Conservation (phyloP, 768 basidiomycete species). For the Termitomyces sp. region DNA sequence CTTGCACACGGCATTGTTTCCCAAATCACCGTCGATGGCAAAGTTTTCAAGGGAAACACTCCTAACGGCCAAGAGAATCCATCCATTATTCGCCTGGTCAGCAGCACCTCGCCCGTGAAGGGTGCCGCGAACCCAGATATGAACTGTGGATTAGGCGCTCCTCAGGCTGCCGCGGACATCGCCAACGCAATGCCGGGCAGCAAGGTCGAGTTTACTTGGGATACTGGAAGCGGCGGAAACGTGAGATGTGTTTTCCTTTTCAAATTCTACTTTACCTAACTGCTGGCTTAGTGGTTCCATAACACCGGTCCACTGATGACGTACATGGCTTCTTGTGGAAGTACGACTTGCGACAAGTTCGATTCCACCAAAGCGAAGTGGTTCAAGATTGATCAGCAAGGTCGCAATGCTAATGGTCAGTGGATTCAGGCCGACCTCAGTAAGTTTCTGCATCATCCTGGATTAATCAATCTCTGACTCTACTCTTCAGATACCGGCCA, state of each 20-base stretch:
- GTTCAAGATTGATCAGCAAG: constrained; percentile 67
- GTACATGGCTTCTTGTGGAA: constrained; percentile 64
- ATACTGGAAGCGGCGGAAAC: constrained; percentile 3
- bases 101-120: constrained; percentile 35
- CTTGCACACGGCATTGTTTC: constrained; percentile 41
- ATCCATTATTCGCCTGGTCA: constrained; percentile 37
- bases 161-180: constrained; percentile 37
- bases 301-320: constrained; percentile 67
- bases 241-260: constrained; percentile 20
- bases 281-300: constrained; percentile 35
- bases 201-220: constrained; percentile 4
- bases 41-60: constrained; percentile 29
- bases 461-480: neutral
- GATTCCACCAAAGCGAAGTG: constrained; percentile 53
- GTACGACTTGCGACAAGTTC: constrained; percentile 52
- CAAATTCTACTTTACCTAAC: neutral
- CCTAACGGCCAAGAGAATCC: constrained; percentile 19
- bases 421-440: constrained; percentile 55
- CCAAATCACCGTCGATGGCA: constrained; percentile 32
- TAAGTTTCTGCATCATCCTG: constrained; percentile 23
- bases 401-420: constrained; percentile 25
- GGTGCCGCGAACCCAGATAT: constrained; percentile 49
- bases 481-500: constrained; percentile 29
- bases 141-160: constrained; percentile 55
- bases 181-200: constrained; percentile 34